These are phyloP conservation scores for Calvatia gigantea DNA, from an alignment of 768 basidiomycete species.

Conservation along the genomic window DNA sequence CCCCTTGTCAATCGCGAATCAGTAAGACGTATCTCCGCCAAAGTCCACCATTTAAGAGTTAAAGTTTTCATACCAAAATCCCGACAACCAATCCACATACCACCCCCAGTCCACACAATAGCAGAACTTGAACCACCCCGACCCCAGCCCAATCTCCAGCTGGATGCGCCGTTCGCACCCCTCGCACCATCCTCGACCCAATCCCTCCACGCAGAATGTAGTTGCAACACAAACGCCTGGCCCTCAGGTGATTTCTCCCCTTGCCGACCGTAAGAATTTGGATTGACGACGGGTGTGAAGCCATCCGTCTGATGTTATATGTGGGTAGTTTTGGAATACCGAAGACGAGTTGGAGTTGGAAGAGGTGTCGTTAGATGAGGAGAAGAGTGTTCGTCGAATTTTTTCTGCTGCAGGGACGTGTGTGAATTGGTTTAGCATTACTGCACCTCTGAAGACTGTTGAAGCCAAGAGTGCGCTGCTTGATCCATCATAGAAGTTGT, in stretches of 20 bases:
- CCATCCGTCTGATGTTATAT: constrained; percentile 63
- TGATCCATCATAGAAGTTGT: constrained; percentile 69
- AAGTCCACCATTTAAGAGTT: too few relatives aligned
- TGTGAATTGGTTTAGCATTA: constrained; percentile 44
- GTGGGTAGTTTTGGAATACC: constrained; percentile 15
- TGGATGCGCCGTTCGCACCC: constrained; percentile 25
- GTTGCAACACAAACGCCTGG: constrained; percentile 73
- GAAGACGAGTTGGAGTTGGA: constrained; percentile 6
- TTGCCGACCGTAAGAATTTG: constrained; percentile 43
- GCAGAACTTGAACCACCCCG: not conserved
- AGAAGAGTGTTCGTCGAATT: constrained; percentile 39
- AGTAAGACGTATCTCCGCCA: too few relatives aligned
- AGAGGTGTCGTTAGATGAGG: constrained; percentile 13
- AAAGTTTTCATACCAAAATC: not conserved
- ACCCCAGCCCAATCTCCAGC: not conserved
- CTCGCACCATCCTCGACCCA: constrained; percentile 58
- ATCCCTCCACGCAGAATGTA: constrained; percentile 74
- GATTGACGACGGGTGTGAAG: constrained; percentile 75
- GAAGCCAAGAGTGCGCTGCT: constrained; percentile 73
- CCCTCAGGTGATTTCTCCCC: constrained; percentile 67
- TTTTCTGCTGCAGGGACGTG: constrained; percentile 58
- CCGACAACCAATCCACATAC: not conserved
- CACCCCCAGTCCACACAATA: not conserved
- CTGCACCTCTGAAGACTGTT: constrained; percentile 70
- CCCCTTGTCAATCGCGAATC: too few relatives aligned